These are phyloP conservation scores for Boletus sp. DNA, from an alignment of 768 basidiomycete species.

Conservation along the genomic window DNA sequence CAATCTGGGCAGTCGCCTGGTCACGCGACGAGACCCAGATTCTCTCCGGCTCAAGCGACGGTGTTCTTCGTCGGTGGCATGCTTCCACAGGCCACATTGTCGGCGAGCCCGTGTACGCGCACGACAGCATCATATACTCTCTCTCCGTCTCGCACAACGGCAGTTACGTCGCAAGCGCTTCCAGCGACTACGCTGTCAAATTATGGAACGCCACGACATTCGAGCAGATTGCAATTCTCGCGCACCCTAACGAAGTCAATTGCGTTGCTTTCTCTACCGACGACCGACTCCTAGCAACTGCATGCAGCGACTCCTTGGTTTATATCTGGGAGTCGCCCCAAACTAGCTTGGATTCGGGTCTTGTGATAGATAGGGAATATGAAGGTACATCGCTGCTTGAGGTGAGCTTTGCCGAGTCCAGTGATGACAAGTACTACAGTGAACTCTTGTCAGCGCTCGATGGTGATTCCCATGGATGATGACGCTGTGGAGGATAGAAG, in stretches of 20 bases:
- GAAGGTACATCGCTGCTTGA: constrained; percentile 26
- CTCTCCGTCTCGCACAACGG: constrained; percentile 29
- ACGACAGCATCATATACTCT: constrained; percentile 28
- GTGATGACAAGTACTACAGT: not conserved
- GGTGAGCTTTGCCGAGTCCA: constrained; percentile 15
- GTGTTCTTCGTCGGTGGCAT: constrained; percentile 26
- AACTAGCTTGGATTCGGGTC: constrained; percentile 29
- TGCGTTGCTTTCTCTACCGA: constrained; percentile 32
- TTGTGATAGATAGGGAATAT: constrained; percentile 23
- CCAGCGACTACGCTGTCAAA: constrained; percentile 29
- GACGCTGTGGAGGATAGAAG: constrained; percentile 2
- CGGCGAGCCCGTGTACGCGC: constrained; percentile 24
- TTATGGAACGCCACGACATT: constrained; percentile 30
- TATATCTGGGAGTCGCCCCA: constrained; percentile 33
- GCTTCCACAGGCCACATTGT: constrained; percentile 19
- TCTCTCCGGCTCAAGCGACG: constrained; percentile 25
- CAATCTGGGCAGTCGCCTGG: constrained; percentile 32
- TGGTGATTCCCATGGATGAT: not conserved
- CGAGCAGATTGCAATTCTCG: constrained; percentile 22
- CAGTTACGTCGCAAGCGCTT: constrained; percentile 27
- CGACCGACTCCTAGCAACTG: constrained; percentile 31
- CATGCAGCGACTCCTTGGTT: constrained; percentile 29
- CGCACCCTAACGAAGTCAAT: constrained; percentile 27
- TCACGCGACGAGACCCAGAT: constrained; percentile 29
- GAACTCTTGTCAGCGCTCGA: constrained; percentile 12